Conservation (phyloP, 306 rosid genomes). For the Quercus berberidifolia region DNA sequence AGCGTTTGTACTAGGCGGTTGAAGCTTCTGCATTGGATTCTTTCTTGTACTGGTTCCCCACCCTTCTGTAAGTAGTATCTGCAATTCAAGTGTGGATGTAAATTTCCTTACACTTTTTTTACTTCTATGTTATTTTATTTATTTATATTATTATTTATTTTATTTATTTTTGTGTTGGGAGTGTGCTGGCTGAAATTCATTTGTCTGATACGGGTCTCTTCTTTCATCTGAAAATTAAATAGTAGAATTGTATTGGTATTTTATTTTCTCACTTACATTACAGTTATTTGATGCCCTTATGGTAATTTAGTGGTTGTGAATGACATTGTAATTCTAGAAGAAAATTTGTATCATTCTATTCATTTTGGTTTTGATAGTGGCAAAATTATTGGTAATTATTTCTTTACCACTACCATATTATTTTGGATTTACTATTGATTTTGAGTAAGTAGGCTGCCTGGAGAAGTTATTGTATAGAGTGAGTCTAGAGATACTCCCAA, state of each 20-base stretch:
- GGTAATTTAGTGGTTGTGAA: not conserved
- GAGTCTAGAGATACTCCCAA: no score
- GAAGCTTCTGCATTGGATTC: not conserved
- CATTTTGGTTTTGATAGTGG: not conserved
- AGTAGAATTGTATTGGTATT: no score
- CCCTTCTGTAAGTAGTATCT: not conserved
- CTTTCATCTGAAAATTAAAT: not conserved
- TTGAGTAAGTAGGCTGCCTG: not conserved
- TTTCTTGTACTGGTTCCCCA: not conserved
- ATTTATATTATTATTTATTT: no score
- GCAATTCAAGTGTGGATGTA: not conserved
- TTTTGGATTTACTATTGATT: no score
- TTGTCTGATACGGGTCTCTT: not conserved
- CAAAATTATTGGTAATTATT: not conserved
- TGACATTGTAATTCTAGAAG: not conserved
- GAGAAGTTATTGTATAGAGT: not conserved
- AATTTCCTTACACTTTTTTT: not conserved
- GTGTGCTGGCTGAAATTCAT: not conserved
- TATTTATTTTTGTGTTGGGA: not conserved
- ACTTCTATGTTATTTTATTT: not conserved
- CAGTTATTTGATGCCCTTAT: not conserved
- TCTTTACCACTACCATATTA: no score
- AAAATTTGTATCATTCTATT: not conserved
- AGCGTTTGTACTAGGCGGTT: slow-evolving; percentile 27
- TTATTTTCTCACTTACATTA: not conserved